Evolutionary conservation across 352 stramenopile genomes (phyloP).

Genomic region (Globisporangium okanoganense): DNA sequence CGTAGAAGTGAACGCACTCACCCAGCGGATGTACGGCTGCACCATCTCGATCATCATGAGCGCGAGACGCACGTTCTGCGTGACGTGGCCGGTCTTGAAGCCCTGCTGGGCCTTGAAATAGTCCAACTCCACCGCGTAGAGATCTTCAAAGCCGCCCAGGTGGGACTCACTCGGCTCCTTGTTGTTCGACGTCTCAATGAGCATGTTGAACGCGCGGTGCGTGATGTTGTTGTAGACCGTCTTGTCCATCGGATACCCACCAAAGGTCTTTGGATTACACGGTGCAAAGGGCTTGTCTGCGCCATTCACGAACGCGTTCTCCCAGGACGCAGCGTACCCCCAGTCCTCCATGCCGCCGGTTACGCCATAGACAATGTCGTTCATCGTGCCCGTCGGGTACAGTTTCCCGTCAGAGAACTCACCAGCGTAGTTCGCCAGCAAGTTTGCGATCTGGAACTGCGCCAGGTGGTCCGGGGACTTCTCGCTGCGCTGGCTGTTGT

Average conservation of each 20-base stretch:
- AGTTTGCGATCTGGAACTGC: constrained; percentile 56
- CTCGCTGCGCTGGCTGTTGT: constrained; percentile 49
- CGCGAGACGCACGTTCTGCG: constrained; percentile 93
- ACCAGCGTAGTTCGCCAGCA: constrained; percentile 68
- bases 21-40: constrained; percentile 91
- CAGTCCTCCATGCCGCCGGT: constrained; percentile 98
- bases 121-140: constrained; percentile 68
- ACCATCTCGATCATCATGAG: constrained; percentile 95
- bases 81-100: constrained; percentile 88
- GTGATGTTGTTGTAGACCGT: constrained; percentile 93
- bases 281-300: constrained; percentile 46
- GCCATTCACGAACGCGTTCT: constrained; percentile 49
- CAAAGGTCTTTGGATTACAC: constrained; percentile 87
- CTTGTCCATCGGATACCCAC: constrained; percentile 87
- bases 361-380: constrained; percentile 96
- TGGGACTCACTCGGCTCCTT: constrained; percentile 76
- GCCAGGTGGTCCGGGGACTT: constrained; percentile 78
- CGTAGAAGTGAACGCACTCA: constrained; percentile 24
- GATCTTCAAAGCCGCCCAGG: constrained; percentile 70
- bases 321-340: constrained; percentile 91
- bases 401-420: constrained; percentile 61
- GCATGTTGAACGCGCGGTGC: constrained; percentile 94
- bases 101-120: constrained; percentile 37
- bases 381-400: constrained; percentile 91
- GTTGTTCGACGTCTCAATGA: constrained; percentile 94